Evolutionary conservation across 2,329 filamentous ascomycete species (phyloP).

Genomic region (Chaetomiaceae sp.): DNA sequence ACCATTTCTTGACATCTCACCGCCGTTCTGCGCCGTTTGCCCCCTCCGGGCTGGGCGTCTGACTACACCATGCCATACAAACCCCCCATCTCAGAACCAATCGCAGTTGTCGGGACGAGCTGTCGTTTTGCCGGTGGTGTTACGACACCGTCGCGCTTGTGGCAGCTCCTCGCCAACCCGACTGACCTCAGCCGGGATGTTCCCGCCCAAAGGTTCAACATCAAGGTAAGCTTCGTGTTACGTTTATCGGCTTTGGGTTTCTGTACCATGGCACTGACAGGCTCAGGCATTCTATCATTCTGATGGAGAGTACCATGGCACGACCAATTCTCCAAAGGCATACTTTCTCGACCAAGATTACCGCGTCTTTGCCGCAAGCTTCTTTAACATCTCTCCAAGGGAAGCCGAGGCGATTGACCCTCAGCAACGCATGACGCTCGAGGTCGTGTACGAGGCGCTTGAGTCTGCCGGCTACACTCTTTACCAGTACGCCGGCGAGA

Average conservation of each 20-base stretch:
- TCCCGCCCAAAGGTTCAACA: conserved; percentile 30
- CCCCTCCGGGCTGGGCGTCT: neutral
- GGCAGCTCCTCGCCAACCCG: conserved; percentile 30
- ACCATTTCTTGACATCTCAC: conserved; percentile 1
- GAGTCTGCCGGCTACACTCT: conserved; percentile 36
- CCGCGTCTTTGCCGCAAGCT: conserved; percentile 34
- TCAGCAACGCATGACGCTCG: conserved; percentile 34
- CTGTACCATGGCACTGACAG: no score
- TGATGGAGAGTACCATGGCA: conserved; percentile 33
- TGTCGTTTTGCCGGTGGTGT: conserved; percentile 34
- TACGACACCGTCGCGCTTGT: conserved; percentile 31
- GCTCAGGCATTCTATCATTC: conserved; percentile 30
- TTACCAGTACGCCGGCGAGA: conserved; percentile 30
- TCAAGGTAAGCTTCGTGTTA: conserved; percentile 10
- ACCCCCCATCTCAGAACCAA: conserved; percentile 20
- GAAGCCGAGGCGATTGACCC: conserved; percentile 37
- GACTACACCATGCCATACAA: conserved; percentile 24
- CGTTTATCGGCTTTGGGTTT: no score
- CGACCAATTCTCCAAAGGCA: conserved; percentile 31
- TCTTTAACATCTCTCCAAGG: conserved; percentile 38
- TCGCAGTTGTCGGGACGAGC: conserved; percentile 26
- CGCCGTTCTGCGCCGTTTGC: conserved; percentile 5
- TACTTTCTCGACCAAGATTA: conserved; percentile 34
- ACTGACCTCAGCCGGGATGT: conserved; percentile 28
- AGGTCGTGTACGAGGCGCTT: conserved; percentile 37